Evolutionary conservation across 768 basidiomycete genomes (phyloP).

Genomic region (Podaxis sp.): DNA sequence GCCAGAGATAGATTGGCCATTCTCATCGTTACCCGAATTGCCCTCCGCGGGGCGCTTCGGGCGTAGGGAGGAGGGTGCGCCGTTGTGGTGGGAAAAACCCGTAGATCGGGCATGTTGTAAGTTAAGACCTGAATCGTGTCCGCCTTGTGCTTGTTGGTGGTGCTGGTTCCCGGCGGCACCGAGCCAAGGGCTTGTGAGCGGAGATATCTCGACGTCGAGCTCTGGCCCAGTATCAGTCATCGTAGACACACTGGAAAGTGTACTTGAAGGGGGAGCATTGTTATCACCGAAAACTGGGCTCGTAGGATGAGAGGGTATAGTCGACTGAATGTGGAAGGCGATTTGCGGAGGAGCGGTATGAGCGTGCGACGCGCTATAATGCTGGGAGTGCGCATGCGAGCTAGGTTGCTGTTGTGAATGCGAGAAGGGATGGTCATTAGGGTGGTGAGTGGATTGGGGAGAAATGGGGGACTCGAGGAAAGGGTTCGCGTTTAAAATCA

Average conservation of each 20-base stretch:
- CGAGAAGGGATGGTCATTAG: constrained; percentile 1
- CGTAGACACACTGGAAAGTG: constrained; percentile 3
- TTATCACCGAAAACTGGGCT: constrained; percentile 16
- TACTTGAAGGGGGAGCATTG: constrained; percentile 28
- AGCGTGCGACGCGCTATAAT: constrained; percentile 1
- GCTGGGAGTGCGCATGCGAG: constrained; percentile 14
- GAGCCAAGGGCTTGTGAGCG: constrained; percentile 79
- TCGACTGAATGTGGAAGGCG: constrained; percentile 43
- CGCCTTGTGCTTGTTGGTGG: neutral
- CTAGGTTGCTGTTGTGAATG: constrained; percentile 15
- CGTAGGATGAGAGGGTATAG: constrained; percentile 3
- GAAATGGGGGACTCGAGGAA: constrained; percentile 12
- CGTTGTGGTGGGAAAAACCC: neutral
- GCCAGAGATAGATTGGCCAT: neutral
- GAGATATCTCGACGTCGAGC: constrained; percentile 71
- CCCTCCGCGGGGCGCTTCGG: constrained; percentile 2
- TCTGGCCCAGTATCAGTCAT: constrained; percentile 41
- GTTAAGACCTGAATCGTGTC: neutral
- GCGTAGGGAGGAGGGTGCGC: neutral
- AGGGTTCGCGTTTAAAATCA: constrained; percentile 44
- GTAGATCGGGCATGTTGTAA: neutral
- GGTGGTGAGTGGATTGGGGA: constrained; percentile 4
- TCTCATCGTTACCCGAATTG: neutral
- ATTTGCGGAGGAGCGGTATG: constrained; percentile 58
- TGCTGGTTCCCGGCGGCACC: constrained; percentile 35